These are phyloP conservation scores for Picochlorum costavermella DNA, from an alignment of 139 green algal species.

Conservation along the genomic window DNA sequence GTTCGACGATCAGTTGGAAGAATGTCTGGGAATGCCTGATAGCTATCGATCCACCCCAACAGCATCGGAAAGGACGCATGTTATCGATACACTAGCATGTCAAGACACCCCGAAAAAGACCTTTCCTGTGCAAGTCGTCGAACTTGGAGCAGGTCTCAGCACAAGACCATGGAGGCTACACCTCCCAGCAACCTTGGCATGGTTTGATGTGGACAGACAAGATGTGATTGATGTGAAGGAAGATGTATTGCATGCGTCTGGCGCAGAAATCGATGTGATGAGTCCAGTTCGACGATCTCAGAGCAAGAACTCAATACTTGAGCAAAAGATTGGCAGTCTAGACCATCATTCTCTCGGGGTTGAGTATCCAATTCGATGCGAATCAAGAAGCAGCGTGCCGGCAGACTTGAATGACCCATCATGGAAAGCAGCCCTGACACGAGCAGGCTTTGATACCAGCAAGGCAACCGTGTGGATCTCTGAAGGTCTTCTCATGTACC, in stretches of 20 bases:
- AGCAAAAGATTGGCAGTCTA: slow-evolving; percentile 5
- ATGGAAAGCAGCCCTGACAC: slow-evolving; percentile 5
- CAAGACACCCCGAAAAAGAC: neutral
- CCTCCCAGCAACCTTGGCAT: slow-evolving; percentile 42
- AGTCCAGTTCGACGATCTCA: neutral
- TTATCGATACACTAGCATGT: neutral
- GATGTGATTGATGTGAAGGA: slow-evolving; percentile 51
- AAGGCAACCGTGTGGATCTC: slow-evolving; percentile 35
- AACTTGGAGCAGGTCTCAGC: slow-evolving; percentile 56
- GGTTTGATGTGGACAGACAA: slow-evolving; percentile 56
- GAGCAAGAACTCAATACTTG: neutral
- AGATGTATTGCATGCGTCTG: neutral
- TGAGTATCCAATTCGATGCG: neutral
- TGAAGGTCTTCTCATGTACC: slow-evolving; percentile 52
- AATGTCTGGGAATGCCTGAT: slow-evolving; percentile 5
- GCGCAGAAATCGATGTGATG: neutral
- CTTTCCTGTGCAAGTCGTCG: slow-evolving; percentile 16
- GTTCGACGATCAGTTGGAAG: slow-evolving; percentile 17
- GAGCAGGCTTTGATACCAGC: slow-evolving; percentile 10
- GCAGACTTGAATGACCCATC: slow-evolving; percentile 1
- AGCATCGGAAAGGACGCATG: neutral
- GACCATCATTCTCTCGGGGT: neutral
- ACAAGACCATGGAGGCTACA: slow-evolving; percentile 53
- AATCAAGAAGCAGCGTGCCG: neutral
- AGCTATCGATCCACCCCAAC: neutral